Evolutionary conservation across 352 stramenopile species (phyloP).

Genomic region (Pythium utonaiense): DNA sequence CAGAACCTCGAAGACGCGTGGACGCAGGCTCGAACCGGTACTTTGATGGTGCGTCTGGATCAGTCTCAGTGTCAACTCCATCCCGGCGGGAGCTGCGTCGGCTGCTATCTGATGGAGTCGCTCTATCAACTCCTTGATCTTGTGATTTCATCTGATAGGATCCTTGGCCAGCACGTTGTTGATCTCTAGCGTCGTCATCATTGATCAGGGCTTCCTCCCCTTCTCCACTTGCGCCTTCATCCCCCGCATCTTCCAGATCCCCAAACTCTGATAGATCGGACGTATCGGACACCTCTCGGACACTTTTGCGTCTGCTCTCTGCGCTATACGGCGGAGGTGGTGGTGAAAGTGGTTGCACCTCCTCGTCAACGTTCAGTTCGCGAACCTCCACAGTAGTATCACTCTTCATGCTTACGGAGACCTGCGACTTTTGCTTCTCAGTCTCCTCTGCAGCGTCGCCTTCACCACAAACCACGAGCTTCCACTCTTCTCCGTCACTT

Average conservation of each 20-base stretch:
- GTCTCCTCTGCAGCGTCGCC: neutral
- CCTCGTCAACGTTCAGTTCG: neutral
- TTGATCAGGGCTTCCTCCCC: neutral
- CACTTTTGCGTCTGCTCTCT: neutral
- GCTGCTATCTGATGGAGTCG: no score
- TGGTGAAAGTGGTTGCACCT: neutral
- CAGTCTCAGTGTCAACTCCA: neutral
- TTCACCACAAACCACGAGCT: neutral
- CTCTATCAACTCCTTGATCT: neutral
- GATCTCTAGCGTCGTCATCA: neutral
- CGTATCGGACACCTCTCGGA: neutral
- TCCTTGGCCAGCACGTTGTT: neutral
- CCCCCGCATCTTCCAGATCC: neutral
- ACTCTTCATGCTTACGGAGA: no score
- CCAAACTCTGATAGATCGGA: slow-evolving; percentile 2
- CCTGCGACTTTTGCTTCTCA: neutral
- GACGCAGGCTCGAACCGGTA: slow-evolving; percentile 34
- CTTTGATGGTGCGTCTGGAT: neutral
- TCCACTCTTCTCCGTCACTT: slow-evolving; percentile 1
- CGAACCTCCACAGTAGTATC: neutral
- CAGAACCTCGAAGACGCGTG: slow-evolving; percentile 11
- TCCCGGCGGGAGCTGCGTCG: neutral
- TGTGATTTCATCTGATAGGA: neutral
- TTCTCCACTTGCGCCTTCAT: slow-evolving; percentile 1
- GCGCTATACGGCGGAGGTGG: slow-evolving; percentile 8